Conservation (phyloP, 192 early-diverging fungal genomes). For the Glomus cerebriforme region DNA sequence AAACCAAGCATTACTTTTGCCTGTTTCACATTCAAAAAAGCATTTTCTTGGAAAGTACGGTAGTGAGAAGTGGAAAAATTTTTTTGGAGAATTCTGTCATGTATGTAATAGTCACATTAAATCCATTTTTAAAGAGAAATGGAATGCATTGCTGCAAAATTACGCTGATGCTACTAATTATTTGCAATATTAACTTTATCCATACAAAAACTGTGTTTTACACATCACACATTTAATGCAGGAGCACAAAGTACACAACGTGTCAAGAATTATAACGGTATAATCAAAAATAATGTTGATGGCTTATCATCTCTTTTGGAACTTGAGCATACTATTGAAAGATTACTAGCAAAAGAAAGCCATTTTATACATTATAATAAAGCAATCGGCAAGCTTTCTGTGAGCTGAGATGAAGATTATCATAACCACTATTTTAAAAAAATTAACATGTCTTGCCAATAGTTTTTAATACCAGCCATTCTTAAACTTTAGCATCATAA, state of each 20-base stretch:
- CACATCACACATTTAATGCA: neutral
- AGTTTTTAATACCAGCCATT: neutral
- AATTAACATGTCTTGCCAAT: neutral
- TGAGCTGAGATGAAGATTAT: neutral
- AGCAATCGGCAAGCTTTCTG: too few species aligned
- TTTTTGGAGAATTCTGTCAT: constrained; percentile 1
- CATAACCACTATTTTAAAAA: neutral
- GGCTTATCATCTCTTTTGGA: neutral
- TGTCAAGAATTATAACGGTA: too few species aligned
- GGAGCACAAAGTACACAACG: too few species aligned
- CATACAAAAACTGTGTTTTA: neutral
- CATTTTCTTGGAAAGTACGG: constrained; percentile 1
- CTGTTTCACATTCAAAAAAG: constrained; percentile 6
- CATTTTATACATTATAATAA: neutral
- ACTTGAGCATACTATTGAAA: neutral
- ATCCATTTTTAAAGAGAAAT: neutral
- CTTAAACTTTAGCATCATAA: neutral
- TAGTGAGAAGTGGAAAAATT: neutral
- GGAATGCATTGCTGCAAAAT: neutral
- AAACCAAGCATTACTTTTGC: constrained; percentile 5
- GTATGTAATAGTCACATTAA: neutral
- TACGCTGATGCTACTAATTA: constrained; percentile 14
- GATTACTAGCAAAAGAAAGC: neutral
- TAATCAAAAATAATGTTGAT: neutral
- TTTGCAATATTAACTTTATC: neutral